Base-by-base conservation (phyloP, 2,329 filamentous ascomycete genomes). In the Tolypocladium amazonense region DNA sequence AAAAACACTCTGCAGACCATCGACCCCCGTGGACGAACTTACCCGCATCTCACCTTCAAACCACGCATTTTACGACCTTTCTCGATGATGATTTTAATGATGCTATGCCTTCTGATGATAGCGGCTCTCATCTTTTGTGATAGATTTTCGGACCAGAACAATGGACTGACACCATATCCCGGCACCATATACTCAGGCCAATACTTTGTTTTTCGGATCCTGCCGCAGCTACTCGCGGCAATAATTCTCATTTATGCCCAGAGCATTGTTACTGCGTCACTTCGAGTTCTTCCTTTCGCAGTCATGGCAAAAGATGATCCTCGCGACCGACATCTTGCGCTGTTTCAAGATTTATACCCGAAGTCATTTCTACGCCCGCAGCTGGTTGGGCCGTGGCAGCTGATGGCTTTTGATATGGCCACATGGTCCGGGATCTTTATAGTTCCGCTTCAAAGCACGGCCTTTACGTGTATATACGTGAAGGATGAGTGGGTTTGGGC, bases 201-300 rank as follows among this genome's bases (percentile, higher is more conserved):
- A 64, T 96, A 95, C 73, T 96, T 97, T 71, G 73, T 95, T 55
- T 94, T 96, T 71, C 84, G 91, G 62, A 90, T 96, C 64, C 76
- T 97, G 1, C 92, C 93, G 2, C 90, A 92, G 60, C 76, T 96
- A 0, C 69, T 95, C 18, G 90, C 87, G 0, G 85, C 85, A 25
- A 65, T 87, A 15, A 75, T 96, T 41, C 79, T 94, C 54, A 71
- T 97, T 8, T 96, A 90, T 79, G 81, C 90, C 1, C 87, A 96
- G 67, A 83, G 86, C 64, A 78, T 96, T 45, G 82, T 91, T 65
- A 80, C 82, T 1, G 85, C 92, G 3, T 81, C 92, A n/a, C 85
- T 88, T 63, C 86, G 93, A 60, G 82, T 89, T 15, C 77, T 89
- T 45, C 92, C 92, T 0, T 95, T 95, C 70, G 82, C 85, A 27